Evolutionary conservation across 768 basidiomycete genomes (phyloP).

Genomic region (Lactarius vividus): DNA sequence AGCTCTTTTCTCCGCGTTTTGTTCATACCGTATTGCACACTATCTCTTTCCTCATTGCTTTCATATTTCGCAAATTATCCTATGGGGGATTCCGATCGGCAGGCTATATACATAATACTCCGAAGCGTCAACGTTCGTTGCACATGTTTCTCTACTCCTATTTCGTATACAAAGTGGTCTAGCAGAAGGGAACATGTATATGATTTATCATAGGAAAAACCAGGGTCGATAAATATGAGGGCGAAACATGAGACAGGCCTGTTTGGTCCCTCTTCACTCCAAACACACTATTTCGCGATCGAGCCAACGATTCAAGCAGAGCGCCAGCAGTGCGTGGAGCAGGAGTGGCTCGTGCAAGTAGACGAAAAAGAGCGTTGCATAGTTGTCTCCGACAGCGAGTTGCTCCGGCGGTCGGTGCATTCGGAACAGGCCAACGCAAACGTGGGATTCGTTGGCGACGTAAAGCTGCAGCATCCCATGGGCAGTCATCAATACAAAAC

Average conservation of each 20-base stretch:
- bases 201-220: neutral
- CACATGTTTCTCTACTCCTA: conserved; percentile 29
- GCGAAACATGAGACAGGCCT: neutral
- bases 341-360: conserved; percentile 61
- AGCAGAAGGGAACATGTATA: conserved; percentile 16
- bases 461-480: conserved; percentile 8
- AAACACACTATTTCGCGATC: conserved; percentile 51
- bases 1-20: conserved; percentile 26
- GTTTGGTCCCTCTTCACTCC: conserved; percentile 29
- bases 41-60: conserved; percentile 15
- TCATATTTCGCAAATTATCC: conserved; percentile 10
- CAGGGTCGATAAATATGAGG: neutral
- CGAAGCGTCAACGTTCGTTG: conserved; percentile 12
- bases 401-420: conserved; percentile 40
- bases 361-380: conserved; percentile 60
- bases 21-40: conserved; percentile 5
- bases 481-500: too few species aligned
- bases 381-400: conserved; percentile 62
- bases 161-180: conserved; percentile 11
- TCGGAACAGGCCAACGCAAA: conserved; percentile 58
- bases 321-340: conserved; percentile 59
- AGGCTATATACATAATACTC: conserved; percentile 17
- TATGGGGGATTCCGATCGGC: conserved; percentile 9
- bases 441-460: conserved; percentile 17
- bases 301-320: conserved; percentile 74